phyloP scores from a whole-genome alignment of 1,284 basidiomycete genomes.

The Bondarzewia mesenterica region DNA sequence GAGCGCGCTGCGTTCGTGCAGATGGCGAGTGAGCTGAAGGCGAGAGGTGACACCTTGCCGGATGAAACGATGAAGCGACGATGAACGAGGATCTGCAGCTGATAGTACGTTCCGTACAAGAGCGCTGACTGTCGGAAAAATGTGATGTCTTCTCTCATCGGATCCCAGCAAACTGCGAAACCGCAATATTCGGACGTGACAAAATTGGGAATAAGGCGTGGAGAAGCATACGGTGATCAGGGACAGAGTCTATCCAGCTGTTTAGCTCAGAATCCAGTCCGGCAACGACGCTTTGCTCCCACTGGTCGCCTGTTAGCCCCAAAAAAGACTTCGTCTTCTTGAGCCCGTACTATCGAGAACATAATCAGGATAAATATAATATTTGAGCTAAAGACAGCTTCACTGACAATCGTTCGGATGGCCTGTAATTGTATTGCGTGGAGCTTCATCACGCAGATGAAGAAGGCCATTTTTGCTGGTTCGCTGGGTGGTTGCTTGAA shows the following conservation, averaged over 20 bases:
- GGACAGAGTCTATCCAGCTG: conserved; percentile 54
- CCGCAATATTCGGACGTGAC: neutral
- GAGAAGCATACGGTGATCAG: conserved; percentile 31
- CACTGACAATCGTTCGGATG: conserved; percentile 43
- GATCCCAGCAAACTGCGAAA: conserved; percentile 71
- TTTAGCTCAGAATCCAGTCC: conserved; percentile 56
- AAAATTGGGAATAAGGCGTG: neutral
- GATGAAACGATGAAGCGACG: conserved; percentile 75
- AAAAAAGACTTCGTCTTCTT: conserved; percentile 41
- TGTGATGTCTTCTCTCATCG: conserved; percentile 41
- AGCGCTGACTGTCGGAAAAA: conserved; percentile 67
- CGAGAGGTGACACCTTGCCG: conserved; percentile 44
- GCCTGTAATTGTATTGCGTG: conserved; percentile 50
- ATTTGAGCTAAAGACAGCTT: neutral
- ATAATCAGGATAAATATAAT: neutral
- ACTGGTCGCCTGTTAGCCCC: conserved; percentile 39
- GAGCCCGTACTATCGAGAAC: conserved; percentile 39
- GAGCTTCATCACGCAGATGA: conserved; percentile 46
- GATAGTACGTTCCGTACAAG: conserved; percentile 65
- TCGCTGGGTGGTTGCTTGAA: conserved; percentile 40
- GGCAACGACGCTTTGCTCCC: conserved; percentile 47
- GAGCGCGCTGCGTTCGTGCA: conserved; percentile 79
- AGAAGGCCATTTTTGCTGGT: conserved; percentile 38
- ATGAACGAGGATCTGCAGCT: conserved; percentile 72
- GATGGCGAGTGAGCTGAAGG: conserved; percentile 72